A percentile compares a stretch with the other conserved stretches of the same genome.
Conservation (phyloP, 306 rosid species). For the Ormosia semicastrata region DNA sequence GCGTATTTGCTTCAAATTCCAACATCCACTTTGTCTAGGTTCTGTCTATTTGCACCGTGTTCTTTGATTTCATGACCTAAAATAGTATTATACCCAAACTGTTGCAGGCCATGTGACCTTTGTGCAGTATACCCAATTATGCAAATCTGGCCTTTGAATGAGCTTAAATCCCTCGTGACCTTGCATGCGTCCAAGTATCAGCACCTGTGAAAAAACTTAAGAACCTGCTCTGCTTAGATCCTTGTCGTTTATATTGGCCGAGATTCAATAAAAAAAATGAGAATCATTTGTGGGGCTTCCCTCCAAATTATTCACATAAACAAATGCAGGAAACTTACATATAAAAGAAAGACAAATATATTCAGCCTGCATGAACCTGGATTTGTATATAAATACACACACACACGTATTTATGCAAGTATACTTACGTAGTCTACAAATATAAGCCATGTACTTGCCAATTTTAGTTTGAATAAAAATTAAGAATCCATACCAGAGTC, state of each 20-base stretch:
- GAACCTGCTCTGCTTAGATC: background rate
- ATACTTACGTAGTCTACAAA: too few relatives aligned
- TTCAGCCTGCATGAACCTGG: too few relatives aligned
- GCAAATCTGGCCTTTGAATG: slow-evolving; percentile 19
- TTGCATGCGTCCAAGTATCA: background rate
- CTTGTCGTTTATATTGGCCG: slow-evolving; percentile 22
- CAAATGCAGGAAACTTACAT: background rate
- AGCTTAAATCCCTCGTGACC: slow-evolving; percentile 15
- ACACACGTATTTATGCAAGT: too few relatives aligned
- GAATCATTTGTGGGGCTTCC: background rate
- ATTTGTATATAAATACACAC: too few relatives aligned
- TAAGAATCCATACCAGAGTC: too few relatives aligned
- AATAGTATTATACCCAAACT: background rate
- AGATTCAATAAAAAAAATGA: background rate
- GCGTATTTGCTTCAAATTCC: background rate
- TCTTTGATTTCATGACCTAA: background rate
- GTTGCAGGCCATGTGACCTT: slow-evolving; percentile 31
- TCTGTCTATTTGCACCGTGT: background rate
- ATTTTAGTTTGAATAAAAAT: too few relatives aligned
- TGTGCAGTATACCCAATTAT: slow-evolving; percentile 2
- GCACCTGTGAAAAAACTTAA: background rate
- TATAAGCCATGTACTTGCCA: too few relatives aligned
- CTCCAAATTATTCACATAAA: background rate
- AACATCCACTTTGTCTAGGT: background rate
- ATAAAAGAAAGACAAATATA: too few relatives aligned